Conservation (phyloP, 371 early-diverging fungal genomes). For the Mortierella sp. region DNA sequence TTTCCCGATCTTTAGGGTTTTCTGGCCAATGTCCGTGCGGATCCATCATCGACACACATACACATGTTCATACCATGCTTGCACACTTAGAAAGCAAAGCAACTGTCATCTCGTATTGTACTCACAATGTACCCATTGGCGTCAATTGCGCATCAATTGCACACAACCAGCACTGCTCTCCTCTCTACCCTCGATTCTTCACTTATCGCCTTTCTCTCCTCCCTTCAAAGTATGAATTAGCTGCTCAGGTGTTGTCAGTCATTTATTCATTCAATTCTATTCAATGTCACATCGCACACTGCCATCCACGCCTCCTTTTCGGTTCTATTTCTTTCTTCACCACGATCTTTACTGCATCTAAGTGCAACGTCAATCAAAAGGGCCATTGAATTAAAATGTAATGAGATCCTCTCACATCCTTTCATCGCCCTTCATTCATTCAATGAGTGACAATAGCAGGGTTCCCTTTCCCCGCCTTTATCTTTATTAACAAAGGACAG, state of each 20-base stretch:
- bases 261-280: background rate
- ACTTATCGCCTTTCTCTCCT: background rate
- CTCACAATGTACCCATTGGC: background rate
- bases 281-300: background rate
- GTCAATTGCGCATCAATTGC: too few species aligned
- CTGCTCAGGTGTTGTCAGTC: background rate
- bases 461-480: background rate
- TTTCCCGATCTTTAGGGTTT: slow-evolving; percentile 5
- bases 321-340: too few species aligned
- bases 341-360: too few species aligned
- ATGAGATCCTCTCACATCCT: background rate
- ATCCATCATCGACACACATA: background rate
- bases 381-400: background rate
- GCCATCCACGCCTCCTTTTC: too few species aligned
- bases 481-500: background rate
- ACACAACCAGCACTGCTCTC: background rate
- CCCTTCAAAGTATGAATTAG: background rate
- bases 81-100: background rate
- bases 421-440: background rate
- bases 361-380: too few species aligned
- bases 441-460: background rate
- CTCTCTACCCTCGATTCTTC: background rate
- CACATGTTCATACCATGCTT: background rate
- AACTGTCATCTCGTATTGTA: background rate
- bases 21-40: slow-evolving; percentile 8